Base-by-base conservation (phyloP, 495 filamentous ascomycete species). In the Oidiodendron maius region DNA sequence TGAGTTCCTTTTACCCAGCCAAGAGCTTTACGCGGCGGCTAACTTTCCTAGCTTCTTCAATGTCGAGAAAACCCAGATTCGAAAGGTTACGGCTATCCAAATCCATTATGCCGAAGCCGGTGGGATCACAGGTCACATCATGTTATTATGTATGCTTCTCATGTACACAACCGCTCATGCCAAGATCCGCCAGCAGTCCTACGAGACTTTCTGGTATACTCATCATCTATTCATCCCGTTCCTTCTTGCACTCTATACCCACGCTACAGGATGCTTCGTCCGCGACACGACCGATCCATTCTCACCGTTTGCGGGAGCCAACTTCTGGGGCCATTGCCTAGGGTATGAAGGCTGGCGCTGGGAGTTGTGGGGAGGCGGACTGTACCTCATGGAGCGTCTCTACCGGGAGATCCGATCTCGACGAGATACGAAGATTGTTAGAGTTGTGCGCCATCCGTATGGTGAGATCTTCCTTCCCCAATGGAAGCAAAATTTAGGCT, bases 161-260 rank as follows among this genome's bases (percentile, higher is more conserved):
- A 99, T 99, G 80, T 99, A 93, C 65, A 99, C 93, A 16, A 95
- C 94, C 6, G 85, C 93, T 3, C 93, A 99, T 60, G 76, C 82
- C 56, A 85, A 86, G 55, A 97, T 99, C 57, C 86, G 93, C 42
- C 89, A 97, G 62, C 93, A 99, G 61, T 94, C 87, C 2, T 99
- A 86, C 65, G 93, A 99, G 67, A 91, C 91, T 1, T 99, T 99
- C 62, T 97, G 91, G 93, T 99, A 99, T 66, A 95, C 88, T 10
- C 93, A 99, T 64, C 94, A 99, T 55, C 78, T 99, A 9, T 96
- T 96, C 62, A 85, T 99, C 52, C 91, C 94, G 12, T 99, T 99
- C 69, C 69, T 96, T 61, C 75, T 99, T 34, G 89, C 76, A 15
- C 78, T 97, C 38, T 99, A 99, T 58, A 97, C 93, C 21, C 93